Percentiles rank a stretch among this genome's conserved stretches.
Evolutionary conservation across 75 land plant genomes (phyloP).

Genomic region (Selaginella moellendorffii): DNA sequence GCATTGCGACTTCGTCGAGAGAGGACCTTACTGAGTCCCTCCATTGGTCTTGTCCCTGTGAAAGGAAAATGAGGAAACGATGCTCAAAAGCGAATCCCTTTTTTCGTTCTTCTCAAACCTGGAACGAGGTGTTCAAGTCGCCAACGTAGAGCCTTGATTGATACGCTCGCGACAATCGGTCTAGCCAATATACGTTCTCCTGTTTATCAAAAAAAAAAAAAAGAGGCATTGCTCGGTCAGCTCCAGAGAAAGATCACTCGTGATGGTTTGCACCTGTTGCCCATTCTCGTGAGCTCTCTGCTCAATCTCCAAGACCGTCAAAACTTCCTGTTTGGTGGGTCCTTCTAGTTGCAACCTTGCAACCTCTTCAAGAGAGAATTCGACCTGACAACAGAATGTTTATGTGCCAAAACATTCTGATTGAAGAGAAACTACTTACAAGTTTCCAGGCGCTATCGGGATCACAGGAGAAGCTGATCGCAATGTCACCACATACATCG

Average conservation of each 20-base stretch:
- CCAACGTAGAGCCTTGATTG: conserved; percentile 82
- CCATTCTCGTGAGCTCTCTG: conserved; percentile 97
- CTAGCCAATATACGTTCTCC: conserved; percentile 96
- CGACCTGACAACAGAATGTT: conserved; percentile 36
- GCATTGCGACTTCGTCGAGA: conserved; percentile 41
- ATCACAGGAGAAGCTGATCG: conserved; percentile 89
- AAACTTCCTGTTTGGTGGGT: conserved; percentile 59
- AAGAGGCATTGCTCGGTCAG: not conserved
- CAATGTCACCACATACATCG: conserved; percentile 88
- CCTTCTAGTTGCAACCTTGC: conserved; percentile 62
- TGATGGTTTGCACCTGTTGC: conserved; percentile 46
- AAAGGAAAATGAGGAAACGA: not conserved
- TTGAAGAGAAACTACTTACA: conserved; percentile 25
- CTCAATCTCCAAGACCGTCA: conserved; percentile 74
- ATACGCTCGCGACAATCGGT: conserved; percentile 78
- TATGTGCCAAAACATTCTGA: not conserved
- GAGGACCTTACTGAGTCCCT: conserved; percentile 49
- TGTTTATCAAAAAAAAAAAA: conserved; percentile 15
- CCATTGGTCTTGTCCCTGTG: conserved; percentile 76
- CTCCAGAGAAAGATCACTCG: not conserved
- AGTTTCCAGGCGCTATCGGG: conserved; percentile 74
- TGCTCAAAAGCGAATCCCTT: not conserved
- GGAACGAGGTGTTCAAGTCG: conserved; percentile 48
- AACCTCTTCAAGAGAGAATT: conserved; percentile 74
- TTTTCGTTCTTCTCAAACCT: conserved; percentile 15